Conservation (phyloP, 2,329 filamentous ascomycete genomes). For the Lasiodiplodia theobromae region DNA sequence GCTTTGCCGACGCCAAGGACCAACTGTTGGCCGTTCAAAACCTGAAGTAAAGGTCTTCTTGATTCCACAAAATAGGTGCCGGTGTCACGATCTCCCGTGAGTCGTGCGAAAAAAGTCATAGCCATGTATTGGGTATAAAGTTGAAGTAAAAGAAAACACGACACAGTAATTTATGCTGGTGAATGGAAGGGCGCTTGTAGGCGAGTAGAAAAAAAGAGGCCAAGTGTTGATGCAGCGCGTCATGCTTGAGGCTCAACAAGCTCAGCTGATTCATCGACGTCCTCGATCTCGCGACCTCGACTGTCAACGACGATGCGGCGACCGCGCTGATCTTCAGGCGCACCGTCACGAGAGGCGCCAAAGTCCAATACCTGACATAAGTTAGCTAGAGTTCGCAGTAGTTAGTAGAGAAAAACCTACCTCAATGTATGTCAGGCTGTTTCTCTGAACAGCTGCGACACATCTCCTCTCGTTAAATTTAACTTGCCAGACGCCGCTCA, state of each 20-base stretch:
- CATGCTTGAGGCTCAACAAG: slow-evolving; percentile 4
- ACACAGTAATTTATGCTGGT: not conserved
- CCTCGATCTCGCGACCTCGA: slow-evolving; percentile 46
- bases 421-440: slow-evolving; percentile 93
- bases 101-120: slow-evolving; percentile 18
- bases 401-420: slow-evolving; percentile 60
- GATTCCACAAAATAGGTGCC: not conserved
- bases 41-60: not conserved
- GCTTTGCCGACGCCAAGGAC: not conserved
- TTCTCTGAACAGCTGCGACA: slow-evolving; percentile 93
- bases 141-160: slow-evolving; percentile 14
- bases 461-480: slow-evolving; percentile 95
- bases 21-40: not conserved
- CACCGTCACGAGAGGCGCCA: slow-evolving; percentile 88
- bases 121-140: slow-evolving; percentile 27
- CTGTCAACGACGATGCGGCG: slow-evolving; percentile 70
- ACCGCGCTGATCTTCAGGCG: slow-evolving; percentile 77
- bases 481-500: slow-evolving; percentile 98
- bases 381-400: slow-evolving; percentile 44
- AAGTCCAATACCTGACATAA: slow-evolving; percentile 86
- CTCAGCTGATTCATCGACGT: slow-evolving; percentile 39
- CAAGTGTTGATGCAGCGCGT: not conserved
- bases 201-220: not conserved
- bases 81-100: not conserved
- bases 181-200: not conserved